Evolutionary conservation across 2,329 filamentous ascomycete species (phyloP).

Genomic region (Ophiocordyceps camponoti-floridani): DNA sequence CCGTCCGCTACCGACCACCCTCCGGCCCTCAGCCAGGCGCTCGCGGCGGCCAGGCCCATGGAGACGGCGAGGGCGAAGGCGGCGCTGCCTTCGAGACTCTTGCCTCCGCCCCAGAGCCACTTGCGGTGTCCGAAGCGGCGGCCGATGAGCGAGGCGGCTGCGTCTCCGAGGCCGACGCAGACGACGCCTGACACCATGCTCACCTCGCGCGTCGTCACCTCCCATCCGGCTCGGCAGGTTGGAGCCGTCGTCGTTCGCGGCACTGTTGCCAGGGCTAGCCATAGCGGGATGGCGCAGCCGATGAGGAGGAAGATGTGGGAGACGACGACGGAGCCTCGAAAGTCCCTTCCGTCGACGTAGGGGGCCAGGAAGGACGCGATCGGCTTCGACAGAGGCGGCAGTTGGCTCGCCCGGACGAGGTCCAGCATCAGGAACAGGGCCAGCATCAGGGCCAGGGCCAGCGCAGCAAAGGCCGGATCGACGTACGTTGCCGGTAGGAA

Average conservation of each 20-base stretch:
- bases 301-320: constrained; percentile 92
- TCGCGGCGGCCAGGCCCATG: constrained; percentile 50
- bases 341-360: constrained; percentile 85
- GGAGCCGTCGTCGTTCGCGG: constrained; percentile 30
- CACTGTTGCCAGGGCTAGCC: constrained; percentile 64
- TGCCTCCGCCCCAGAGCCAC: constrained; percentile 94
- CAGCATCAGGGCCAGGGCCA: constrained; percentile 66
- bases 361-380: constrained; percentile 77
- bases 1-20: constrained; percentile 43
- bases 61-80: constrained; percentile 75
- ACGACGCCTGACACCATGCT: constrained; percentile 87
- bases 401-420: constrained; percentile 72
- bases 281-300: constrained; percentile 85
- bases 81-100: constrained; percentile 73
- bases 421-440: constrained; percentile 79
- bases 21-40: constrained; percentile 58
- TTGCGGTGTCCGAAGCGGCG: constrained; percentile 71
- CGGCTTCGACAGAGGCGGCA: constrained; percentile 75
- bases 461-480: constrained; percentile 66
- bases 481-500: constrained; percentile 73
- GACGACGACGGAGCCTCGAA: constrained; percentile 85
- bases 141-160: constrained; percentile 79
- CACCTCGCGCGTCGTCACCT: constrained; percentile 53
- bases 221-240: constrained; percentile 50
- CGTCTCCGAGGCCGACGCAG: constrained; percentile 89